These are phyloP conservation scores for Spirogloea muscicola DNA, from an alignment of 139 green algal genomes.

Conservation along the genomic window DNA sequence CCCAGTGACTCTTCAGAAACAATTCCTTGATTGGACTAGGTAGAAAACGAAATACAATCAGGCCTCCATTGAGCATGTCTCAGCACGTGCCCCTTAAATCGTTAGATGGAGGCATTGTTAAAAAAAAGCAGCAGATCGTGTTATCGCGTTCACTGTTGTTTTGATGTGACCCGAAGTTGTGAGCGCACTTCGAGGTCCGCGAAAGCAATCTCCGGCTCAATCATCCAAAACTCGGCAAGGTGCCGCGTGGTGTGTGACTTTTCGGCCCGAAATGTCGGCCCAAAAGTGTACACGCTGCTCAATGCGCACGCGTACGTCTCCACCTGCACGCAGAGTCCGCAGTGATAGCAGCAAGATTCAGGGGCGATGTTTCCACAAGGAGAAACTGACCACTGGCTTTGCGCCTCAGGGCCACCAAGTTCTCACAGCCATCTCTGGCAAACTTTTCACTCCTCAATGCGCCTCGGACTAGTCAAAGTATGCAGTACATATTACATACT, in stretches of 20 bases:
- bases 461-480: too few species aligned
- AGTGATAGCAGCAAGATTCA: too few species aligned
- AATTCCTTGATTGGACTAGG: neutral
- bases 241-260: slow-evolving; percentile 64
- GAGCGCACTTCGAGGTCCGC: slow-evolving; percentile 55
- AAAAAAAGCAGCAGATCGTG: too few species aligned
- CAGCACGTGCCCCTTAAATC: neutral
- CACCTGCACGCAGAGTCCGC: slow-evolving; percentile 46
- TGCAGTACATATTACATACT: too few species aligned
- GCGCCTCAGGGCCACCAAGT: too few species aligned
- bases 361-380: too few species aligned
- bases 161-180: too few species aligned
- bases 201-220: slow-evolving; percentile 81
- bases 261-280: slow-evolving; percentile 56
- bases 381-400: neutral
- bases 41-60: neutral
- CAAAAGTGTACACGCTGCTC: slow-evolving; percentile 60
- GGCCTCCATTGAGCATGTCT: neutral
- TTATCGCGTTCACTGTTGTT: too few species aligned
- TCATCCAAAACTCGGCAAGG: slow-evolving; percentile 87
- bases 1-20: neutral
- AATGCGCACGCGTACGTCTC: slow-evolving; percentile 61
- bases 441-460: too few species aligned
- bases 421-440: too few species aligned
- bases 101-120: too few species aligned